These are phyloP conservation scores for Marchantia paleacea DNA, from an alignment of 225 moss, liverwort and hornwort species.

Conservation along the genomic window DNA sequence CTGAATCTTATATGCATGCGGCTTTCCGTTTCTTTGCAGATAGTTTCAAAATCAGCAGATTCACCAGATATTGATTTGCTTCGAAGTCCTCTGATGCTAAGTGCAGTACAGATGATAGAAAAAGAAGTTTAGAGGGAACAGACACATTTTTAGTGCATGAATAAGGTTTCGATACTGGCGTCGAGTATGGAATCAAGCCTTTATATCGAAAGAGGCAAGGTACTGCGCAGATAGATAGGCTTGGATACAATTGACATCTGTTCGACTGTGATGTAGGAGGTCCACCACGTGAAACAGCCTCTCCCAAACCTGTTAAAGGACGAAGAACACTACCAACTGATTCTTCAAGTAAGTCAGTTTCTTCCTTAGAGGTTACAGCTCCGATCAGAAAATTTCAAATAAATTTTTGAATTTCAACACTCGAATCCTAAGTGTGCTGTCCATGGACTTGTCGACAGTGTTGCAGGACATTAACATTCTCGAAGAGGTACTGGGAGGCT, in stretches of 20 bases:
- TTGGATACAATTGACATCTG: background rate
- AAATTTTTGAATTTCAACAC: background rate
- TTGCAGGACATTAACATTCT: slow-evolving; percentile 71
- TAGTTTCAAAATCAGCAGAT: background rate
- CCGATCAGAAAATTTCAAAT: background rate
- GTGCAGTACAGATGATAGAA: background rate
- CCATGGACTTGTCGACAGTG: slow-evolving; percentile 35
- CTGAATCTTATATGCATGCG: background rate
- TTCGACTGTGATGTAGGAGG: slow-evolving; percentile 18
- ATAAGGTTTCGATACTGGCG: no score
- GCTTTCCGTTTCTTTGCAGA: background rate
- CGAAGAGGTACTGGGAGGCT: slow-evolving; percentile 84
- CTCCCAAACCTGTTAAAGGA: slow-evolving; percentile 88
- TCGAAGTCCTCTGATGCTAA: no score
- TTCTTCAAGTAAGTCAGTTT: slow-evolving; percentile 51
- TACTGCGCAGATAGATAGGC: background rate
- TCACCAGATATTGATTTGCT: background rate
- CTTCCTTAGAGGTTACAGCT: background rate
- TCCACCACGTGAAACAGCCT: slow-evolving; percentile 48
- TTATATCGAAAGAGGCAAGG: no score
- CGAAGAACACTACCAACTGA: slow-evolving; percentile 85
- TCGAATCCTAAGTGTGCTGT: background rate
- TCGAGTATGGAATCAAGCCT: background rate
- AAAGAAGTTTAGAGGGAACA: no score
- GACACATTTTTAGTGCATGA: no score